A percentile compares a stretch with the other conserved stretches of the same genome.
Conservation (phyloP, 768 basidiomycete genomes). For the Lactifluus rugatus region DNA sequence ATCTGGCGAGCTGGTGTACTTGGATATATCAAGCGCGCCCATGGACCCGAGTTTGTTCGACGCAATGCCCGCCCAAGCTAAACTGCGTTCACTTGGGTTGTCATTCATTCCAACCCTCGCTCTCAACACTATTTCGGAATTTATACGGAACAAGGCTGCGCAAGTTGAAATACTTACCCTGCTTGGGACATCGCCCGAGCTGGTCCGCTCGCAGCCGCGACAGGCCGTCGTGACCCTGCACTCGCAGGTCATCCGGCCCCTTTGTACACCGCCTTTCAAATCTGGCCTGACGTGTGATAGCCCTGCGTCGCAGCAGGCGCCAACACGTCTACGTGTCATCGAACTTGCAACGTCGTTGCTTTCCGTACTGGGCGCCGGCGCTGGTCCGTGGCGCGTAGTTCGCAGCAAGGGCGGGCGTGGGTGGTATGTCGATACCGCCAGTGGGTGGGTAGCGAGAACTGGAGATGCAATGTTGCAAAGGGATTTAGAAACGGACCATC, state of each 20-base stretch:
- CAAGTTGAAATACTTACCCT: conserved; percentile 84
- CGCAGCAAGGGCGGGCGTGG: conserved; percentile 87
- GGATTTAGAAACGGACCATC: conserved; percentile 38
- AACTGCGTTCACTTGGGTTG: conserved; percentile 80
- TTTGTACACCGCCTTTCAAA: conserved; percentile 70
- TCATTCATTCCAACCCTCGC: conserved; percentile 72
- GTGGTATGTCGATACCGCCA: conserved; percentile 89
- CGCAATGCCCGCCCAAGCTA: conserved; percentile 52
- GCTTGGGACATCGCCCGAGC: conserved; percentile 48
- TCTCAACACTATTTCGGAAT: conserved; percentile 53
- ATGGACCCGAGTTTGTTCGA: conserved; percentile 42
- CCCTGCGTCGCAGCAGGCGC: conserved; percentile 33
- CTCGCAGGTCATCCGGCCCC: conserved; percentile 63
- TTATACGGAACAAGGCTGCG: conserved; percentile 56
- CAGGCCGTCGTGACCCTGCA: conserved; percentile 73
- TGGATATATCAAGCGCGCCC: conserved; percentile 83
- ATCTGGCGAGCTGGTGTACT: conserved; percentile 65
- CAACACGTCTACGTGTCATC: conserved; percentile 75
- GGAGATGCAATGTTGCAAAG: conserved; percentile 33
- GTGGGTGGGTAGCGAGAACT: conserved; percentile 59
- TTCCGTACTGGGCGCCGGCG: conserved; percentile 63
- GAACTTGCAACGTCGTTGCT: conserved; percentile 72
- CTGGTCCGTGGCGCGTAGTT: conserved; percentile 81
- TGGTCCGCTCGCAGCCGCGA: conserved; percentile 40
- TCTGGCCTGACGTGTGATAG: conserved; percentile 38